These are phyloP conservation scores for Boletus mariae DNA, from an alignment of 1,284 basidiomycete species.

Conservation along the genomic window DNA sequence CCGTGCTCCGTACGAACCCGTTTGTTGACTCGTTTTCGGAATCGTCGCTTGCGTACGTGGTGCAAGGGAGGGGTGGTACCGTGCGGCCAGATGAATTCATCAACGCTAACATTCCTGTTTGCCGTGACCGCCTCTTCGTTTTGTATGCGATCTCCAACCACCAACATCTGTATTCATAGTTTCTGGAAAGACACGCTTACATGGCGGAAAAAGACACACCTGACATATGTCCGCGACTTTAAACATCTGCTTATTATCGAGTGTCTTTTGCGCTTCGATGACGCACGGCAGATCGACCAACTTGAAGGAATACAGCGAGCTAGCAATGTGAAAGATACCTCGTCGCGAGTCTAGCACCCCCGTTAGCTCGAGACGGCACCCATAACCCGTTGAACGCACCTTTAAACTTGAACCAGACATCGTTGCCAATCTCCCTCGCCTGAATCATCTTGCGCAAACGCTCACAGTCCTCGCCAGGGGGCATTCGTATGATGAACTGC, in stretches of 20 bases:
- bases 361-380: conserved; percentile 4
- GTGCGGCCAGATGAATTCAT: conserved; percentile 97
- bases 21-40: conserved; percentile 85
- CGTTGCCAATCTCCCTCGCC: conserved; percentile 73
- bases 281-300: conserved; percentile 95
- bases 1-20: conserved; percentile 46
- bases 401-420: conserved; percentile 99
- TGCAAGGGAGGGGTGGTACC: conserved; percentile 93
- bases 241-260: conserved; percentile 96
- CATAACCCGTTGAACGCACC: conserved; percentile 45
- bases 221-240: conserved; percentile 99
- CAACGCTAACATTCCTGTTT: conserved; percentile 78
- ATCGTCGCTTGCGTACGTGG: conserved; percentile 89
- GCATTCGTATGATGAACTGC: conserved; percentile 93
- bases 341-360: conserved; percentile 77
- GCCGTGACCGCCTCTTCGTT: conserved; percentile 59
- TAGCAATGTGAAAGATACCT: conserved; percentile 86
- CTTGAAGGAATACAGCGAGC: conserved; percentile 83
- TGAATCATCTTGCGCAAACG: conserved; percentile 79
- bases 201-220: conserved; percentile 41
- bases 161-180: conserved; percentile 65
- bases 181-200: conserved; percentile 10
- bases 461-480: conserved; percentile 78
- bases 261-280: conserved; percentile 93
- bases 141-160: conserved; percentile 75